These are phyloP conservation scores for Lathyrus oleraceus DNA, from an alignment of 306 rosid genomes.

Conservation along the genomic window DNA sequence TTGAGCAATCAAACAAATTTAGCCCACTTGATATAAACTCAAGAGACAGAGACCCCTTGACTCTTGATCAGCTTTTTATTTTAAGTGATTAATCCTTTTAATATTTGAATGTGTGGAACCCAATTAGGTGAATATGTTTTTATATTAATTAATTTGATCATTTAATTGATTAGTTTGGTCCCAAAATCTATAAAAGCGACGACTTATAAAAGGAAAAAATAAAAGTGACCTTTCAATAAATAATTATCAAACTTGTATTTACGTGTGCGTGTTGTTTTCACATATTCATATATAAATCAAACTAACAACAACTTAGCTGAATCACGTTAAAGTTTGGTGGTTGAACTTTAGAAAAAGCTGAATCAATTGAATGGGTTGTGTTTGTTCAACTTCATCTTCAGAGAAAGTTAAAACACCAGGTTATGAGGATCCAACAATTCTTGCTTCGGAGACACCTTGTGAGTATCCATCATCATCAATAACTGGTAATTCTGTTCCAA, in stretches of 20 bases:
- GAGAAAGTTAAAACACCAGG: constrained; percentile 51
- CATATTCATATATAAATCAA: neutral
- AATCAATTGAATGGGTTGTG: constrained; percentile 71
- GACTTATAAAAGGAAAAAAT: neutral
- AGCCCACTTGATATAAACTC: neutral
- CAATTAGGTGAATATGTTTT: too few species aligned
- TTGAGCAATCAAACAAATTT: neutral
- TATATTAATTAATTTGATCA: too few species aligned
- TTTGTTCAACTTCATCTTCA: constrained; percentile 44
- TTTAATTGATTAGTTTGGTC: too few species aligned
- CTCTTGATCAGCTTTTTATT: too few species aligned
- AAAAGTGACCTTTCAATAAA: neutral
- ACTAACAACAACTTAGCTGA: neutral
- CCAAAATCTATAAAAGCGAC: too few species aligned
- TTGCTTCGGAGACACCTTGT: constrained; percentile 96
- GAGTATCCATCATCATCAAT: constrained; percentile 49
- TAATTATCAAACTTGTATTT: neutral
- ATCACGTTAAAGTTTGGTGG: neutral
- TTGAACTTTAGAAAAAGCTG: constrained; percentile 13
- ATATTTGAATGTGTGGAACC: too few species aligned
- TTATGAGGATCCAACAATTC: constrained; percentile 69
- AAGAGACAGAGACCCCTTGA: neutral
- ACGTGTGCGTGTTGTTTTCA: neutral
- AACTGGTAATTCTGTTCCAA: constrained; percentile 19
- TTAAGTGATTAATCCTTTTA: too few species aligned